Evolutionary conservation across 371 early-diverging fungal genomes (phyloP).

Genomic region (Mucor racemosus): DNA sequence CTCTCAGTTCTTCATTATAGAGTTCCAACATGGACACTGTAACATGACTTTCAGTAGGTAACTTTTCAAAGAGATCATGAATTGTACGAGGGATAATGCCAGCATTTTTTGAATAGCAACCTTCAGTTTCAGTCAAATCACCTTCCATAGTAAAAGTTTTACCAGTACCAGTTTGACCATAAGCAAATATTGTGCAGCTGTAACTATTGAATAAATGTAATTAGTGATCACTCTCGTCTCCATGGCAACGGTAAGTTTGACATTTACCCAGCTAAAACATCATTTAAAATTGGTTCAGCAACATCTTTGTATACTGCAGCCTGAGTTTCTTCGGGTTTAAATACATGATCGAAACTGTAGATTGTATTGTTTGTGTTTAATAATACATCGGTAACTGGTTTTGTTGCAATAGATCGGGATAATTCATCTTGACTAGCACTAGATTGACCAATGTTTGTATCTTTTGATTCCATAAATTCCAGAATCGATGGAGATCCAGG

Average conservation of each 20-base stretch:
- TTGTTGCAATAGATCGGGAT: conserved; percentile 15
- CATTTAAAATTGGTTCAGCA: conserved; percentile 83
- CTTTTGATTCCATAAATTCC: not conserved
- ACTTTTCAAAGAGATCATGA: conserved; percentile 77
- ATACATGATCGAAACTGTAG: conserved; percentile 93
- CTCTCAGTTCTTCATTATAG: conserved; percentile 98
- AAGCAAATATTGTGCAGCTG: conserved; percentile 97
- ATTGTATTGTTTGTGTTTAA: conserved; percentile 60
- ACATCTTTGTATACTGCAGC: conserved; percentile 82
- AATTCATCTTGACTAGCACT: not conserved
- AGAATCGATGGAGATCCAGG: not conserved
- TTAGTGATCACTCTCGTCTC: conserved; percentile 15
- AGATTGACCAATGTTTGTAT: not conserved
- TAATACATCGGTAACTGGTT: conserved; percentile 22
- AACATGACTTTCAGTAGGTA: conserved; percentile 65
- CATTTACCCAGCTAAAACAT: conserved; percentile 58
- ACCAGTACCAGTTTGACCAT: conserved; percentile 95
- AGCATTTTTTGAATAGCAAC: conserved; percentile 35
- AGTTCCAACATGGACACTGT: conserved; percentile 93
- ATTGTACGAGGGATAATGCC: conserved; percentile 94
- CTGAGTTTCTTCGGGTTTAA: conserved; percentile 86
- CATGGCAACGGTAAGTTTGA: conserved; percentile 16
- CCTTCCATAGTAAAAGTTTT: conserved; percentile 93
- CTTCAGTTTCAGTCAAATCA: conserved; percentile 59
- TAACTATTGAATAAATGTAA: conserved; percentile 55